These are phyloP conservation scores for Rheum nobile DNA, from an alignment of 148 eudicot species.

Conservation along the genomic window DNA sequence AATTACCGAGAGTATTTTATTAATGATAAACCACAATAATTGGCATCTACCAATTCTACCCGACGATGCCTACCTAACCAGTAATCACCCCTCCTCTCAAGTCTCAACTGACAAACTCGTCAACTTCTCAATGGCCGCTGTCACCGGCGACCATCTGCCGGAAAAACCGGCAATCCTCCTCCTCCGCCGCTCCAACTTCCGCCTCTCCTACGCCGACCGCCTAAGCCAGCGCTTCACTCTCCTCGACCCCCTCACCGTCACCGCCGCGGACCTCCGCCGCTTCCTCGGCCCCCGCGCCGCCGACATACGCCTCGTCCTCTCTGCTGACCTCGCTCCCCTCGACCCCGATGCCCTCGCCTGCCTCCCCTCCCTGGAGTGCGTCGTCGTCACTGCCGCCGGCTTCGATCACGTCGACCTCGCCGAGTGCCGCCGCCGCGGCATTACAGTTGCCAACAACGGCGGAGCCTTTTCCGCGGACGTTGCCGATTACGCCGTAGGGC, in stretches of 20 bases:
- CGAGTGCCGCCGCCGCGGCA: constrained; percentile 53
- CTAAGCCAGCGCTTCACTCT: constrained; percentile 26
- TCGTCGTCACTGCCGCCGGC: constrained; percentile 36
- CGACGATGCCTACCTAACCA: no score
- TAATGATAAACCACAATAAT: no score
- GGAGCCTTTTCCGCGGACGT: constrained; percentile 57
- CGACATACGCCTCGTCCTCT: constrained; percentile 33
- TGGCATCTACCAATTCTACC: no score
- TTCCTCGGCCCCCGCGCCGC: constrained; percentile 16
- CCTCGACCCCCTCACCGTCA: constrained; percentile 32
- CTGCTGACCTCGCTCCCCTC: constrained; percentile 36
- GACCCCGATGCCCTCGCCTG: constrained; percentile 24
- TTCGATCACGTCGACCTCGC: constrained; percentile 46
- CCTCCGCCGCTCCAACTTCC: constrained; percentile 24
- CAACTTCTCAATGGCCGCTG: not conserved
- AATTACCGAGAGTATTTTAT: no score
- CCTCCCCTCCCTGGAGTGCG: constrained; percentile 45
- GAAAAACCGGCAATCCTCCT: constrained; percentile 27
- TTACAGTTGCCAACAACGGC: constrained; percentile 47
- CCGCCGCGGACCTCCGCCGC: constrained; percentile 13
- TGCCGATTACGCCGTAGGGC: constrained; percentile 59
- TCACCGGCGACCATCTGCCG: not conserved
- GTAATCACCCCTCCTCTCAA: no score
- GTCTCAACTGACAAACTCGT: no score
- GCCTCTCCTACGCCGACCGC: constrained; percentile 12